Base-by-base conservation (phyloP, 345 rosid genomes). In the Boechera stricta region DNA sequence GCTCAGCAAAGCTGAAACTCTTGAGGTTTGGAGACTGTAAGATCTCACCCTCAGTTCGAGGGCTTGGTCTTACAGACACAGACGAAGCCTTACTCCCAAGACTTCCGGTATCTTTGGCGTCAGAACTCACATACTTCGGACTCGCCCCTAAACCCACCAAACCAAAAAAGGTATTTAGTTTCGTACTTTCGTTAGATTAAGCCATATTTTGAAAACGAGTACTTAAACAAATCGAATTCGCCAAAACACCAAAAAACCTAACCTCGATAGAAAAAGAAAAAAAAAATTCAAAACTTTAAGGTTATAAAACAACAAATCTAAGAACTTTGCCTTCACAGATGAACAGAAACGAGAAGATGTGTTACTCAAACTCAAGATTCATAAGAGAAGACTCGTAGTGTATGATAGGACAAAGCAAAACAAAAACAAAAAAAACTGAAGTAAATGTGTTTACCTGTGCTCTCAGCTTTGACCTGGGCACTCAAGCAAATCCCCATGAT, bases 401-500 rank as follows among this genome's bases (percentile, higher is more conserved):
- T 39, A 39, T 26, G 63, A 64, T 5, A 44, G 1, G 15, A 39
- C 3, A 73, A 33, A 13, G 60, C 18, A 29, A 13, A 51, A 32
- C 4, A 26, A 16, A 11, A 51, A 32, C 4, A 26, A 16, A 16
- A 1, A 24, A 16, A 10, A 1, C n/a, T 5, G 39, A 57, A 65
- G 54, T 82, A 87, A 89, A 90, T 80, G 95, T 83, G 5, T 47
- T 4, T 48, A 77, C 52, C 83, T 70, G 90, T 88, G 81, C 86
- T 90, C 84, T 89, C 98, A 67, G 94, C 97, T 86, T 94, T 90
- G 84, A 94, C 84, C 76, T 84, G 86, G 64, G 96, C 86, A 79
- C 97, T 87, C 69, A 94, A 85, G 86, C 98, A 94, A 83, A 84
- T 60, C 88, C 98, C 97, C 98, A 94, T 94, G 73, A 58, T 72